phyloP scores from a whole-genome alignment of 441 rosid species.

The Euphorbia corollata region DNA sequence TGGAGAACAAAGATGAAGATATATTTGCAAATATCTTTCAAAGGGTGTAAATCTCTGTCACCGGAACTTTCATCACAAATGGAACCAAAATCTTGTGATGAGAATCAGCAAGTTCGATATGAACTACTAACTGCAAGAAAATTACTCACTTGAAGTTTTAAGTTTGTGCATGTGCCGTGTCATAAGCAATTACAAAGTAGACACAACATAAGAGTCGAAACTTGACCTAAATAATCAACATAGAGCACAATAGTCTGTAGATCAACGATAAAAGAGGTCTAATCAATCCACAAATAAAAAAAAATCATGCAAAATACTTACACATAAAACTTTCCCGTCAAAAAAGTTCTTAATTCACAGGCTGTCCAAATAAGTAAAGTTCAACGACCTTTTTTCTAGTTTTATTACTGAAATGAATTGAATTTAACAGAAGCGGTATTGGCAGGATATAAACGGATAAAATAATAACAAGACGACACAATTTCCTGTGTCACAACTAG shows the following conservation, averaged over 20 bases:
- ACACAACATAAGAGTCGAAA: not conserved
- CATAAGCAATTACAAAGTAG: not conserved
- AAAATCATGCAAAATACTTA: not conserved
- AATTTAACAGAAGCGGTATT: not conserved
- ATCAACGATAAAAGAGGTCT: too few relatives aligned
- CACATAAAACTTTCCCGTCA: not conserved
- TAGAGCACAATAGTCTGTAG: not conserved
- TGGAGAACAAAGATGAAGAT: too few relatives aligned
- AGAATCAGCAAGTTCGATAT: slow-evolving; percentile 3
- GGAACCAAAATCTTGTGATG: not conserved
- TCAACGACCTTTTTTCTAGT: not conserved
- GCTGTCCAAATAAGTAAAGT: not conserved
- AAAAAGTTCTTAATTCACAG: not conserved
- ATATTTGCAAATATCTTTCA: not conserved
- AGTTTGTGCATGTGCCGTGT: not conserved
- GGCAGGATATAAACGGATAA: not conserved
- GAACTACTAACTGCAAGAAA: not conserved
- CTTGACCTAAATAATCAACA: not conserved
- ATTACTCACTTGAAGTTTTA: not conserved
- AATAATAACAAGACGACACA: not conserved
- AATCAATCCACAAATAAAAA: not conserved
- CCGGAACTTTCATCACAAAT: not conserved
- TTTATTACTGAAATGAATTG: not conserved
- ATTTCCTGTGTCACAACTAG: not conserved
- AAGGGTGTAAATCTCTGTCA: not conserved